These are phyloP conservation scores for Lizanozyma gosingica DNA, from an alignment of 1,139 yeast genomes.

Conservation along the genomic window DNA sequence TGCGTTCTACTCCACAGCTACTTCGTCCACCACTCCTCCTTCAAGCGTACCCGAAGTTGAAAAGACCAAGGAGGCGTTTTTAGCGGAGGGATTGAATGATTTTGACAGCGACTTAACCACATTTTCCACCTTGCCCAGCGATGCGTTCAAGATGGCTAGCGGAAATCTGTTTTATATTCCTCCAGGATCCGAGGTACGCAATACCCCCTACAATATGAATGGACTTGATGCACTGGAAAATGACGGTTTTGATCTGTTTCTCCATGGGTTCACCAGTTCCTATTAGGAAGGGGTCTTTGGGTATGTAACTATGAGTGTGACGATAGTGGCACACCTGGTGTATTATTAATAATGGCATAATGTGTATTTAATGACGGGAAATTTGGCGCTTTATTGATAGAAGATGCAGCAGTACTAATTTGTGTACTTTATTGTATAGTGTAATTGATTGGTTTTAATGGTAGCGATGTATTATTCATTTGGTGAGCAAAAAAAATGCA, in stretches of 20 bases:
- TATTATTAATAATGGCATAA: no score
- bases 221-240: neutral
- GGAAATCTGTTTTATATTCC: neutral
- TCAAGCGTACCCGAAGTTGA: conserved; percentile 3
- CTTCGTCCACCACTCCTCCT: conserved; percentile 1
- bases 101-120: neutral
- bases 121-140: conserved; percentile 8
- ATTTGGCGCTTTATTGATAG: no score
- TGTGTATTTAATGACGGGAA: no score
- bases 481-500: no score
- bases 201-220: neutral
- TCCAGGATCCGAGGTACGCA: neutral
- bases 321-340: no score
- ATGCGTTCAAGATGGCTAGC: conserved; percentile 6
- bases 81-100: neutral
- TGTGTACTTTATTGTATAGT: no score
- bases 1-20: conserved; percentile 1
- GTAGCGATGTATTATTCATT: no score
- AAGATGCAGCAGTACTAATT: no score
- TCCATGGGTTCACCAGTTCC: neutral
- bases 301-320: no score
- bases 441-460: no score
- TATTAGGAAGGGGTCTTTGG: no score
- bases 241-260: neutral
- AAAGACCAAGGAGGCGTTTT: neutral